phyloP scores from a whole-genome alignment of 352 stramenopile species.

The Phytophthora pistaciae region DNA sequence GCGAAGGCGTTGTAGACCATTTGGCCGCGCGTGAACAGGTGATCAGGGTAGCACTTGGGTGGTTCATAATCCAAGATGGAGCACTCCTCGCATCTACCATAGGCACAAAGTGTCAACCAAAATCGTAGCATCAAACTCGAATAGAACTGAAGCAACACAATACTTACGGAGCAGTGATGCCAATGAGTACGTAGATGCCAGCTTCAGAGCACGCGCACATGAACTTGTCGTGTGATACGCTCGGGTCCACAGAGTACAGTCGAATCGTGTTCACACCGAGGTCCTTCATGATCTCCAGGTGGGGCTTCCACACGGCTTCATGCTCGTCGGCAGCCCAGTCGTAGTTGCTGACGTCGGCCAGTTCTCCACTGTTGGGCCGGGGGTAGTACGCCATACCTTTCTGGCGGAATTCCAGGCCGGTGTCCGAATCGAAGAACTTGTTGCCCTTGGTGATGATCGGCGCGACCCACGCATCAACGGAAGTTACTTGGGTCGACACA shows the following conservation, averaged over 20 bases:
- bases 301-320: constrained; percentile 59
- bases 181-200: constrained; percentile 83
- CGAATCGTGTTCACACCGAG: constrained; percentile 77
- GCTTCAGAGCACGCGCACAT: constrained; percentile 77
- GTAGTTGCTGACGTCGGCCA: constrained; percentile 64
- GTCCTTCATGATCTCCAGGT: constrained; percentile 67
- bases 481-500: neutral
- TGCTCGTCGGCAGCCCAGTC: constrained; percentile 77
- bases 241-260: constrained; percentile 73
- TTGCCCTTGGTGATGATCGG: constrained; percentile 75
- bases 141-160: neutral
- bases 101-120: neutral
- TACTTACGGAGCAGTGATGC: constrained; percentile 60
- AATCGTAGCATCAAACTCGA: no score
- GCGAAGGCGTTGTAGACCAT: constrained; percentile 70
- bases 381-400: constrained; percentile 84
- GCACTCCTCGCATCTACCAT: constrained; percentile 53
- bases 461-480: constrained; percentile 47
- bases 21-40: constrained; percentile 53
- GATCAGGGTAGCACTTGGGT: constrained; percentile 52
- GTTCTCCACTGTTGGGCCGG: constrained; percentile 65
- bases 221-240: constrained; percentile 80
- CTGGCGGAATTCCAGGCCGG: constrained; percentile 69
- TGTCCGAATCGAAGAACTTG: constrained; percentile 87
- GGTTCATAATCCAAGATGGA: constrained; percentile 47